Base-by-base conservation (phyloP, 495 filamentous ascomycete species). In the Penicillium maclennaniae region DNA sequence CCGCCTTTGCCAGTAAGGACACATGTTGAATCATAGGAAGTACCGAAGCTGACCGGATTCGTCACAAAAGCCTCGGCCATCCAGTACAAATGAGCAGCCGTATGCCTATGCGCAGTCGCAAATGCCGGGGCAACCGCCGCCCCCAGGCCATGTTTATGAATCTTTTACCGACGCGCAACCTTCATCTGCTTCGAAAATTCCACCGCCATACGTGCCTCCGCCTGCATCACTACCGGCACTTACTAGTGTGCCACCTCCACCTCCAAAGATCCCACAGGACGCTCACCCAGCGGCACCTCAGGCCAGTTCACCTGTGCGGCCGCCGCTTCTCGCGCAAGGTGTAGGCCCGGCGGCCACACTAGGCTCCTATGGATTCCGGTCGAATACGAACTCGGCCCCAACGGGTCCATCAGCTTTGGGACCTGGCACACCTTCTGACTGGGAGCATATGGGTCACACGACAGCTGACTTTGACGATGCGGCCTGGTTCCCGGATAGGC, bases 401-500 rank as follows among this genome's bases (percentile, higher is more conserved):
- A 50, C 68, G 14, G 55, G 56, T 39, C 39, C 71, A 10, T 81
- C 79, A 47, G 77, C 77, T 14, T 55, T 84, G 31, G 80, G 81
- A 0, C 60, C 67, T 47, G 79, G 79, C 7, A 73, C 75, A 1
- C 81, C 80, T 1, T 83, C 80, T n/a, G 82, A 82, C 51, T 83
- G 80, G 82, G 81, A 84, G 48, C 75, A 81, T 58, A 73, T 84
- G 53, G 66, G 66, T 10, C 66, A 66, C n/a, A 58, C 54, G 7
- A 60, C 62, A 7, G 70, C 59, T 25, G 59, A 71, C 17, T 55
- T 70, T 39, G 69, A 75, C 45, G 69, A 72, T 54, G 51, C 53
- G n/a, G 50, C 55, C 10, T 59, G 57, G 47, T 71, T 69, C 34
- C 60, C 53, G 23, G 50, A 63, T 0, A 69, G 57, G 43, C 45